Conservation (phyloP, 768 basidiomycete species). For the Udeniomyces megalosporus region DNA sequence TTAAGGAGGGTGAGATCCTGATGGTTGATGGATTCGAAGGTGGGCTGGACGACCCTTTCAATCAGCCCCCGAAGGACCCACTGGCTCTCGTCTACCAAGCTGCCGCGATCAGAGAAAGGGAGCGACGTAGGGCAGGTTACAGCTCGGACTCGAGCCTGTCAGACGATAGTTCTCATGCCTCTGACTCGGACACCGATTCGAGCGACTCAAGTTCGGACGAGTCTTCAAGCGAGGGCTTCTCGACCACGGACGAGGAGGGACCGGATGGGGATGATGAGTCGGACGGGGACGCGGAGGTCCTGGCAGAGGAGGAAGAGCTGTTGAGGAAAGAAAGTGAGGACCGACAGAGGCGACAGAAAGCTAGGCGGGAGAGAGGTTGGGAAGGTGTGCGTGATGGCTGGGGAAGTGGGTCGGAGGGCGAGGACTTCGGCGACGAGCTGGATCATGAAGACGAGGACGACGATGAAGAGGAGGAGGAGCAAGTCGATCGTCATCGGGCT, state of each 20-base stretch:
- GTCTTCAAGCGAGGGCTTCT: neutral
- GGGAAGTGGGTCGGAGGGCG: neutral
- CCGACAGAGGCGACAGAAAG: neutral
- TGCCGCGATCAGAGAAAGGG: too few species aligned
- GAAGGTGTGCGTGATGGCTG: neutral
- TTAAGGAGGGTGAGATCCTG: too few species aligned
- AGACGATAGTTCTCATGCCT: neutral
- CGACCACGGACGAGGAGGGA: neutral
- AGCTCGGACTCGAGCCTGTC: neutral
- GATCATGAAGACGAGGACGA: conserved; percentile 8
- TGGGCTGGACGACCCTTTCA: too few species aligned
- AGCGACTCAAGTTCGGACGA: neutral
- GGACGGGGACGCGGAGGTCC: conserved; percentile 3
- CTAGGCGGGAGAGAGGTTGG: neutral
- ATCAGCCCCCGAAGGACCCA: too few species aligned
- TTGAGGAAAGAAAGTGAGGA: neutral
- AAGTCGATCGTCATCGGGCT: neutral
- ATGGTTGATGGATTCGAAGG: too few species aligned
- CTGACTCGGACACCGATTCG: neutral
- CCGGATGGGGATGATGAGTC: neutral
- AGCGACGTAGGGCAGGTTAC: too few species aligned
- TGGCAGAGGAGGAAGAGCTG: conserved; percentile 5
- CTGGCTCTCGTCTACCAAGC: too few species aligned
- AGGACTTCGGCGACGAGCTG: neutral
- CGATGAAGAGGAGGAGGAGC: neutral